Evolutionary conservation across 257 asterid genomes (phyloP), one percentile per base, ranked within the genome.

Genomic region (Penstemon newberryi): DNA sequence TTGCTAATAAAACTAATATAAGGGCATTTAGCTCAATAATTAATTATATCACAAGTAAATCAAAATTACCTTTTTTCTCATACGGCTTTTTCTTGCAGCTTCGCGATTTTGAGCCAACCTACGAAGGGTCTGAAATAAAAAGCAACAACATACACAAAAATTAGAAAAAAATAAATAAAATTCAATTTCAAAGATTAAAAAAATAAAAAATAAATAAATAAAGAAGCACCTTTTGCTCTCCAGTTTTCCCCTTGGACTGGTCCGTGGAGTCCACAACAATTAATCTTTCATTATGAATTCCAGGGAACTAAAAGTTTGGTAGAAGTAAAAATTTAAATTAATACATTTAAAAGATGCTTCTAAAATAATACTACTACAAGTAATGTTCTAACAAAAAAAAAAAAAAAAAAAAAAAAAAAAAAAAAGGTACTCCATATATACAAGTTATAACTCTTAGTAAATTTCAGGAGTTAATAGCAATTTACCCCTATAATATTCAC

Each of bases 51-150:
- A 40, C 6, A 13, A 59, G 50, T 45, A 53, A 76, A 61, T 58
- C 5, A 25, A 55, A 0, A 44, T 75, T 81, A 91, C 99, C 62
- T 94, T 91, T 82, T 91, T 94, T 73, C 99, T 84, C 84, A 91
- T 75, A 6, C 99, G 87, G 62, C 98, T 94, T 79, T 94, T 91
- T 64, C 88, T 81, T 11, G 99, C 99, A 73, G 99, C 99, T 82
- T 94, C 99, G 4, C 99, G 85, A 77, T 94, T 94, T 79, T 94
- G 99, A 68, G 98, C 99, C 65, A 89, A 83, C 77, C 99, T 79
- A 60, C 96, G 91, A 13, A 86, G 90, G 7, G 84, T 77, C 99
- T 94, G 80, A 68, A 78, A 46, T 41, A 63, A 62, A 66, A 8
- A 11, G 47, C 41, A 60, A 53, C 0, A 8, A 42, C n/a, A 18